Evolutionary conservation across 768 basidiomycete genomes (phyloP), one percentile per base, ranked within the genome.

Genomic region (Austroboletus eburneus): DNA sequence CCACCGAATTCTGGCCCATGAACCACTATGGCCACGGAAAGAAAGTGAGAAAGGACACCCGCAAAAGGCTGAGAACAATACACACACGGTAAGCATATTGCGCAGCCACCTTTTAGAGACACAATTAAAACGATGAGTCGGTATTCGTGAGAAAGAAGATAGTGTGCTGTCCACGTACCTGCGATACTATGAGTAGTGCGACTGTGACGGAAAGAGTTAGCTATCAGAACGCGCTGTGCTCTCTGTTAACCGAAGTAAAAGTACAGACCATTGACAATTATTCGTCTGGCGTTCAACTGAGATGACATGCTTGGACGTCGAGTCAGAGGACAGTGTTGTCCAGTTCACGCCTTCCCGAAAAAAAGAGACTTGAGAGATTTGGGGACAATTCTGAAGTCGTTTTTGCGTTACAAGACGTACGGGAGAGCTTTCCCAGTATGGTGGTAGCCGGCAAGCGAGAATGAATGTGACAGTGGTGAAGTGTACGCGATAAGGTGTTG

Each of bases 41-140:
- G 10, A 24, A 16, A 23, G 18, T 36, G 13, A 22, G 23, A 12
- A 21, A 39, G 23, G 39, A 39, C 29, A 37, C 39, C 47, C 18
- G 22, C 13, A 9, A 4, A 16, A 38, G 5, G 39, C 32, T 17
- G 39, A 39, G 23, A 40, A 43, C 22, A 13, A 22, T 21, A 71
- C 81, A 57, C 51, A 86, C 87, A 60, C 77, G 74, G 50, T 88
- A 71, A 24, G 87, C 83, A 63, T 88, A 90, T 63, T 83, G 89
- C 52, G 83, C 67, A 27, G 87, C 88, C 67, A 82, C 83, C 87
- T 91, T 78, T 50, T 22, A 9, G 20, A 39, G 58, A 43, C 30
- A 40, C 3, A 16, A 22, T 49, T 27, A 14, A 10, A 22, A 30
- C 40, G 36, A 33, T 9, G 12, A 42, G 42, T 57, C 49, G 46